Base-by-base conservation (phyloP, 352 stramenopile species). In the Pythium brassicae region DNA sequence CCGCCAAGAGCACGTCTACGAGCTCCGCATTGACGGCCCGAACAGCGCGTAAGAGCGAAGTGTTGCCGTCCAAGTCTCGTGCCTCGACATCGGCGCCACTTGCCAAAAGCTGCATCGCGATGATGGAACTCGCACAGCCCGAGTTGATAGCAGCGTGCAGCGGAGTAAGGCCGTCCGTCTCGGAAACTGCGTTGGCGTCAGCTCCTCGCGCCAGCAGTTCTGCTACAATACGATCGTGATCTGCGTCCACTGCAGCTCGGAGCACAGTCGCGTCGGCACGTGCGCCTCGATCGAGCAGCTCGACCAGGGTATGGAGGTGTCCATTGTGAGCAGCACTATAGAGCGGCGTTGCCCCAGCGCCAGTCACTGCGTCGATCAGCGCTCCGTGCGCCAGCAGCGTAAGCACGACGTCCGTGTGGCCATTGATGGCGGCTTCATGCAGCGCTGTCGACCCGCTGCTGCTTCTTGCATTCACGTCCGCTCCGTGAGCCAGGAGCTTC, bases 221-320 rank as follows among this genome's bases (percentile, higher is more conserved):
- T 26, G 42, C 42, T 10, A 26, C 42, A n/a, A 27, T 17, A 14
- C 9, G n/a, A 14, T 47, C 2, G 20, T 47, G 20, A 8, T 26
- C 2, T 11, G n/a, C 11, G 42, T 19, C 22, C 42, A 37, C 45
- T 3, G 45, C 45, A n/a, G 7, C 17, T 3, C 26, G 45, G 7
- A 50, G 23, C 14, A 25, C 12, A 34, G 23, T 50, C 23, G 20
- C 14, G 15, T 50, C 19, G 7, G 8, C 15, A 25, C 19, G 22
- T 37, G 45, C 45, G 6, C 45, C 45, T 9, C 29, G 45, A 20
- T 50, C 23, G 10, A 50, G 45, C 45, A 50, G 23, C 25, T 50
- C 45, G 45, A 34, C 12, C 14, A 14, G 14, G 12, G n/a, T 20
- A 15, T 22, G 17, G 5, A 35, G 19, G 25, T 11, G 19, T 12